These are phyloP conservation scores for Petasospora fabianii DNA, from an alignment of 1,139 yeast species.

Conservation along the genomic window DNA sequence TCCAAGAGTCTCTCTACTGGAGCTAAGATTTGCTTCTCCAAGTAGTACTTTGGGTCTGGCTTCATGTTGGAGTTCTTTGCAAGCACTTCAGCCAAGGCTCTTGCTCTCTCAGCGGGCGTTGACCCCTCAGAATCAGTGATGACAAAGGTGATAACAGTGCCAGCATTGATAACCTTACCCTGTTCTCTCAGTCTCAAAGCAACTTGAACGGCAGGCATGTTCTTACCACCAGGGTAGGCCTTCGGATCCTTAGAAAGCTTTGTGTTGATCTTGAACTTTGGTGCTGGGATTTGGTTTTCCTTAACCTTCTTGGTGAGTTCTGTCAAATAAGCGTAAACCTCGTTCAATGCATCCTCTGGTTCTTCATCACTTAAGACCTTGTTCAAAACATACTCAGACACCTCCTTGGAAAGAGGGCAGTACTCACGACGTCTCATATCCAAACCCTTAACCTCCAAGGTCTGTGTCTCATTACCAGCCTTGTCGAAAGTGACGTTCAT, in stretches of 20 bases:
- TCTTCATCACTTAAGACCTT: slow-evolving; percentile 71
- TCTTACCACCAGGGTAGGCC: slow-evolving; percentile 71
- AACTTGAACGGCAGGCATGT: slow-evolving; percentile 92
- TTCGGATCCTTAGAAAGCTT: slow-evolving; percentile 71
- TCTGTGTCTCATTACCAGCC: slow-evolving; percentile 43
- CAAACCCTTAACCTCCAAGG: slow-evolving; percentile 88
- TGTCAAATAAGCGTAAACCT: slow-evolving; percentile 71
- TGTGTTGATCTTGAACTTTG: slow-evolving; percentile 71
- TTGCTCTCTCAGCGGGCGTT: slow-evolving; percentile 70
- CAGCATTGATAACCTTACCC: slow-evolving; percentile 85
- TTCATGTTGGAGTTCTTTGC: slow-evolving; percentile 45
- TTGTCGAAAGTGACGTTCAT: slow-evolving; percentile 54
- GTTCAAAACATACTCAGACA: slow-evolving; percentile 71
- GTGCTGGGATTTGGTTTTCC: slow-evolving; percentile 56
- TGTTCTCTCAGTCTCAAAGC: slow-evolving; percentile 74
- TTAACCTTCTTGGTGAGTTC: slow-evolving; percentile 56
- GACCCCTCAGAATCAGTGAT: slow-evolving; percentile 47
- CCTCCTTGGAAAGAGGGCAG: slow-evolving; percentile 88
- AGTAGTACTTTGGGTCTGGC: slow-evolving; percentile 76
- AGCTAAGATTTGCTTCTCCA: slow-evolving; percentile 85
- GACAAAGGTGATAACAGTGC: slow-evolving; percentile 85
- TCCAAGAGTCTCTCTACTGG: slow-evolving; percentile 88
- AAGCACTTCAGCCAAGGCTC: slow-evolving; percentile 70
- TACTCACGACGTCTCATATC: slow-evolving; percentile 97
- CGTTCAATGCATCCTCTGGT: slow-evolving; percentile 72